These are phyloP conservation scores for Jasminum sambac DNA, from an alignment of 257 asterid species.

Conservation along the genomic window DNA sequence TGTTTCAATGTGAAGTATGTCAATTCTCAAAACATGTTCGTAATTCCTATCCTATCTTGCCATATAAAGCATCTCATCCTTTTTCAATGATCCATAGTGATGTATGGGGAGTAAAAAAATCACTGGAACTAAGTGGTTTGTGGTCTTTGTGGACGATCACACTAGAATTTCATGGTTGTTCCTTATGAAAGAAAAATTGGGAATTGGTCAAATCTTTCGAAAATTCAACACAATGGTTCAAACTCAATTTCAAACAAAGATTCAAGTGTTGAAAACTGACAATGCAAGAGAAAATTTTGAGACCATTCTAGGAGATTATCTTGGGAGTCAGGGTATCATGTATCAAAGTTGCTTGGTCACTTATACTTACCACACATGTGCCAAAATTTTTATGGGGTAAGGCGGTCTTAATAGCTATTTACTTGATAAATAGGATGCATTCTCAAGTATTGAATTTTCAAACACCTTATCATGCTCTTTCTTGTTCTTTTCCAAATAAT, in stretches of 20 bases:
- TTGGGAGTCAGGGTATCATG: too few species aligned
- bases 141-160: slow-evolving; percentile 7
- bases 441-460: neutral
- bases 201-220: too few species aligned
- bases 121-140: slow-evolving; percentile 8
- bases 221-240: too few species aligned
- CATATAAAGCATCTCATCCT: slow-evolving; percentile 9
- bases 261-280: too few species aligned
- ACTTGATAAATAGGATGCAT: neutral
- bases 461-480: neutral
- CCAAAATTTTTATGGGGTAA: slow-evolving; percentile 1
- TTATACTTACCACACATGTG: slow-evolving; percentile 5
- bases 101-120: slow-evolving; percentile 7
- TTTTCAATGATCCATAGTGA: slow-evolving; percentile 12
- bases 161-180: slow-evolving; percentile 1
- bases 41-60: neutral
- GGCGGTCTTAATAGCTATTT: neutral
- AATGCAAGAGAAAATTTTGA: too few species aligned
- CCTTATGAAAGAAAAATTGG: slow-evolving; percentile 19
- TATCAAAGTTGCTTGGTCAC: slow-evolving; percentile 17
- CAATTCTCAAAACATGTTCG: slow-evolving; percentile 4
- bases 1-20: slow-evolving; percentile 1
- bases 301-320: too few species aligned
- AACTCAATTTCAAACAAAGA: too few species aligned
- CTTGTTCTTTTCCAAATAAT: neutral